phyloP scores from a whole-genome alignment of 768 basidiomycete species.

The Amanita polypyramis region DNA sequence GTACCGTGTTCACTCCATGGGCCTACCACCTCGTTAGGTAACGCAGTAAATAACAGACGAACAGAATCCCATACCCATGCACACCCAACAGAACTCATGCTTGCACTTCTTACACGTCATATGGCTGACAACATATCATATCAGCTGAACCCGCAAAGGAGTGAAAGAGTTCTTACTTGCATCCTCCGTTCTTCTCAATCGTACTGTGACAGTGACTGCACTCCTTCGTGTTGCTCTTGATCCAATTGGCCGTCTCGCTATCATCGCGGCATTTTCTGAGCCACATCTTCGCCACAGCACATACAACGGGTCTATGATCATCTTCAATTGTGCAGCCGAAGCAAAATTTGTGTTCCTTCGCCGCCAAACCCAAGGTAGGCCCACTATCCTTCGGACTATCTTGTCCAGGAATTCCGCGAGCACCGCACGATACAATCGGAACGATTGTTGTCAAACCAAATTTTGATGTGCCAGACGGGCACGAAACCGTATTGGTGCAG shows the following conservation, averaged over 20 bases:
- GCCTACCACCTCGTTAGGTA: slow-evolving; percentile 34
- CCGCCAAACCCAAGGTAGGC: slow-evolving; percentile 16
- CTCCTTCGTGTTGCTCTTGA: slow-evolving; percentile 99
- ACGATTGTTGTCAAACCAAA: slow-evolving; percentile 67
- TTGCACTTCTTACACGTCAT: slow-evolving; percentile 99
- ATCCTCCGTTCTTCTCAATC: slow-evolving; percentile 99
- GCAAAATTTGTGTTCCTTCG: slow-evolving; percentile 74
- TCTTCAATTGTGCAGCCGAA: slow-evolving; percentile 87
- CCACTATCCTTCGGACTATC: slow-evolving; percentile 12
- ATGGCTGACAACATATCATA: slow-evolving; percentile 45
- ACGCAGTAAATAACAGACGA: slow-evolving; percentile 7
- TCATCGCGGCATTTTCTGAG: slow-evolving; percentile 96
- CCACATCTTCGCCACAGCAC: slow-evolving; percentile 86
- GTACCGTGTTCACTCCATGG: slow-evolving; percentile 98
- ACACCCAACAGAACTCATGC: slow-evolving; percentile 98
- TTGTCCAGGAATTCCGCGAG: slow-evolving; percentile 33
- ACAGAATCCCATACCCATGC: slow-evolving; percentile 62
- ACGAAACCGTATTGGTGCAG: slow-evolving; percentile 92
- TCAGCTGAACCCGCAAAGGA: slow-evolving; percentile 2
- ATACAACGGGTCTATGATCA: slow-evolving; percentile 90
- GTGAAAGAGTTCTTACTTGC: slow-evolving; percentile 57
- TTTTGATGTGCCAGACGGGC: slow-evolving; percentile 70
- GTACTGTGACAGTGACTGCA: slow-evolving; percentile 94
- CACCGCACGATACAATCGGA: slow-evolving; percentile 82
- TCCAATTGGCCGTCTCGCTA: slow-evolving; percentile 98